Base-by-base conservation (phyloP, 129 eudicot genomes). In the Ambrosia trifida region DNA sequence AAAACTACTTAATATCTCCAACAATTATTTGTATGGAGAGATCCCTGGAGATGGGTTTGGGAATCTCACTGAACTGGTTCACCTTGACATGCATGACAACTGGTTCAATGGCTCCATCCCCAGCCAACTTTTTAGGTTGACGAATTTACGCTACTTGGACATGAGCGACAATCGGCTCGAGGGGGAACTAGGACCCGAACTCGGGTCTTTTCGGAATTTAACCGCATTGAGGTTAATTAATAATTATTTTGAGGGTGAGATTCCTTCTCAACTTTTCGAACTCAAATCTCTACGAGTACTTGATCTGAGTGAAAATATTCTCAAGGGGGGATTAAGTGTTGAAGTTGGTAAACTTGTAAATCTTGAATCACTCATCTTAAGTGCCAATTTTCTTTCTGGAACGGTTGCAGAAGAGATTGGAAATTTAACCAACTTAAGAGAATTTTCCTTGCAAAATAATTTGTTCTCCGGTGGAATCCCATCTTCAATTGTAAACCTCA, bases 81-180 rank as follows among this genome's bases (percentile, higher is more conserved):
- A 75, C 33, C 88, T 86, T 40, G 91, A 86, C 62, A 72, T 83
- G 84, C 41, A 12, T 31, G 36, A 51, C 7, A 83, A 86, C 66
- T 44, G 44, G 28, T 80, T 86, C 40, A 64, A 51, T 44, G 86
- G 88, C 24, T 53, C 74, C 4, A 80, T 86, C 19, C 86, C 91
- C 7, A 17, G 9, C 1, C 53, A 71, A 14, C 20, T 86, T 54
- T 86, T 77, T 56, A 24, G 46, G 56, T 62, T 78, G 69, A 75
- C 38, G 59, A 67, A 19, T 10, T 73, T 86, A 9, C 45, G 40
- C 17, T 81, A 78, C 66, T 76, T 86, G 40, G 83, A 83, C 56
- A 44, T 83, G 70, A 80, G 84, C 66, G n/a, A 41, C 33, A 86
- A 86, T 72, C 17, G 9, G 2, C 61, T 86, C 0, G 30, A 56